Evolutionary conservation across 2,329 filamentous ascomycete genomes (phyloP).

Genomic region (Massarina eburnea): DNA sequence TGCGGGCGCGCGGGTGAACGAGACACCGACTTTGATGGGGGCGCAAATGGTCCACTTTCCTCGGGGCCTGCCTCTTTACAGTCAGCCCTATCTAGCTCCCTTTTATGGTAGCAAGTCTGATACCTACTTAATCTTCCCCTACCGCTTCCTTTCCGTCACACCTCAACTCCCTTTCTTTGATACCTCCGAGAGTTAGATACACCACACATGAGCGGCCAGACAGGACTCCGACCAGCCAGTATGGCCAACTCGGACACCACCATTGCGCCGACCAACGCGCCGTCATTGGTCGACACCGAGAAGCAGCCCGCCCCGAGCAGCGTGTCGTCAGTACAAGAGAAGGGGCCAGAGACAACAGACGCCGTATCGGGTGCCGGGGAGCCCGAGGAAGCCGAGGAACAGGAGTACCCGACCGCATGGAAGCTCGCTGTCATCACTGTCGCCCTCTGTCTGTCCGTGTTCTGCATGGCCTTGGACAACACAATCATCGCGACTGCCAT

Average conservation of each 20-base stretch:
- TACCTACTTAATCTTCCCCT: too few relatives aligned
- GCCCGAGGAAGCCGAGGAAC: conserved; percentile 28
- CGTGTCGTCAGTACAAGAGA: conserved; percentile 21
- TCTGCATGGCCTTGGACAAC: conserved; percentile 47
- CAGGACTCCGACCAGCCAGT: conserved; percentile 30
- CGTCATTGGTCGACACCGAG: conserved; percentile 18
- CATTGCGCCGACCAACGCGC: conserved; percentile 26
- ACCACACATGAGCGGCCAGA: conserved; percentile 24
- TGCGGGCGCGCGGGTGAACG: too few relatives aligned
- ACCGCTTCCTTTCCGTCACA: too few relatives aligned
- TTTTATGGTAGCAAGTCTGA: too few relatives aligned
- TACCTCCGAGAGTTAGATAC: too few relatives aligned
- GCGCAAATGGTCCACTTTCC: too few relatives aligned
- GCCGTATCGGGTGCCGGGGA: conserved; percentile 14
- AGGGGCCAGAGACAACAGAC: conserved; percentile 6
- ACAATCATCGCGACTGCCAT: conserved; percentile 55
- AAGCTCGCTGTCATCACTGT: conserved; percentile 36
- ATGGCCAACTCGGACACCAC: conserved; percentile 39
- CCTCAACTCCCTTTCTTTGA: too few relatives aligned
- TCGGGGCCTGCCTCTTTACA: too few relatives aligned
- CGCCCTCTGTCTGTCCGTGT: conserved; percentile 40
- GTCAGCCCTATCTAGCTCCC: too few relatives aligned
- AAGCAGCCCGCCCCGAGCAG: conserved; percentile 29
- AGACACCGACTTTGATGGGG: too few relatives aligned
- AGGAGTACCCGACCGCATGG: conserved; percentile 40